Conservation (phyloP, 2,329 filamentous ascomycete species). For the Fusarium temperatum region DNA sequence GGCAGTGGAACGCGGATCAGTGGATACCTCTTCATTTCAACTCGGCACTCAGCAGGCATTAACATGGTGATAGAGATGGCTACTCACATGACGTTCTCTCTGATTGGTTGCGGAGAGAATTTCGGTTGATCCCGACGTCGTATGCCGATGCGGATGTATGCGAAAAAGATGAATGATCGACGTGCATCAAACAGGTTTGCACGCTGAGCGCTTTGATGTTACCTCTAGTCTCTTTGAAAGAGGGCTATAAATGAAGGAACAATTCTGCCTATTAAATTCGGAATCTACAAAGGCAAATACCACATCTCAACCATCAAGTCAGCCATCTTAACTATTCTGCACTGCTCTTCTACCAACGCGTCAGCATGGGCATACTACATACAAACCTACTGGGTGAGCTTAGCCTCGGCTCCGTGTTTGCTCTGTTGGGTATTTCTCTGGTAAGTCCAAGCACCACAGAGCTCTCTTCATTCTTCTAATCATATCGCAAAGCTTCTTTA, state of each 20-base stretch:
- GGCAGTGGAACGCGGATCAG: not conserved
- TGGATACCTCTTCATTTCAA: not conserved
- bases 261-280: fast-evolving
- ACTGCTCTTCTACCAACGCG: not conserved
- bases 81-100: not conserved
- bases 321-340: not conserved
- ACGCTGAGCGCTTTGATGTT: not conserved
- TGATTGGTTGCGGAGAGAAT: not conserved
- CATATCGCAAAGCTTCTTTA: not conserved
- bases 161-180: not conserved
- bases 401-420: not conserved
- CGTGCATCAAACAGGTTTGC: not conserved
- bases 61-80: not conserved
- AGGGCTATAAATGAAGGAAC: not conserved
- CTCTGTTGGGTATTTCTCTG: not conserved
- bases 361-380: not conserved
- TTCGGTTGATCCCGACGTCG: not conserved
- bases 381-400: not conserved
- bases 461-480: not conserved
- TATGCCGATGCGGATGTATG: not conserved
- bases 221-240: not conserved
- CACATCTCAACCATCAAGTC: no score
- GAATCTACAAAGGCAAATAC: not conserved
- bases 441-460: not conserved
- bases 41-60: not conserved